These are phyloP conservation scores for Elsinoe batatas DNA, from an alignment of 2,329 filamentous ascomycete genomes.

Conservation along the genomic window DNA sequence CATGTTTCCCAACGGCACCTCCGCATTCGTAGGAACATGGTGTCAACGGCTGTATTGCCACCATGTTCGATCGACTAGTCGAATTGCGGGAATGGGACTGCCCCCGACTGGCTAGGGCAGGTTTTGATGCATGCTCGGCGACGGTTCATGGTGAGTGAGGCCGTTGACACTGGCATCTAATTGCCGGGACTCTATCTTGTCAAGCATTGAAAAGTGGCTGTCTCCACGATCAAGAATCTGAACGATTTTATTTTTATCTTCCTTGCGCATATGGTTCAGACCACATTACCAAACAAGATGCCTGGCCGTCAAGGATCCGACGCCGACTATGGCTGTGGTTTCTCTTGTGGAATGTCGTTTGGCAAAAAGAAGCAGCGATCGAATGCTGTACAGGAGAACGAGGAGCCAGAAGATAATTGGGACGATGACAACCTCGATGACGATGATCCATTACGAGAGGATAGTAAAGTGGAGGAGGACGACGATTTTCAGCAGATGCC, in stretches of 20 bases:
- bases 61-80: background rate
- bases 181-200: constrained; percentile 3
- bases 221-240: background rate
- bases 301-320: constrained; percentile 4
- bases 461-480: background rate
- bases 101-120: background rate
- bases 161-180: constrained; percentile 7
- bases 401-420: constrained; percentile 8
- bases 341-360: background rate
- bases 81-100: background rate
- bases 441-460: background rate
- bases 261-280: background rate
- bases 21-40: constrained; percentile 1
- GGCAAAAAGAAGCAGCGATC: background rate
- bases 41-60: constrained; percentile 13
- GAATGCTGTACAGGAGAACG: background rate
- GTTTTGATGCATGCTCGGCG: constrained; percentile 3
- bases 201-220: background rate
- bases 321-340: constrained; percentile 8
- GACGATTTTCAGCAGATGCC: constrained; percentile 12
- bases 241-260: background rate
- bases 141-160: background rate
- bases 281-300: background rate
- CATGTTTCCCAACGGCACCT: constrained; percentile 1
- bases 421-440: constrained; percentile 9